Conservation (phyloP, 305 asterid species). For the Withania somnifera region DNA sequence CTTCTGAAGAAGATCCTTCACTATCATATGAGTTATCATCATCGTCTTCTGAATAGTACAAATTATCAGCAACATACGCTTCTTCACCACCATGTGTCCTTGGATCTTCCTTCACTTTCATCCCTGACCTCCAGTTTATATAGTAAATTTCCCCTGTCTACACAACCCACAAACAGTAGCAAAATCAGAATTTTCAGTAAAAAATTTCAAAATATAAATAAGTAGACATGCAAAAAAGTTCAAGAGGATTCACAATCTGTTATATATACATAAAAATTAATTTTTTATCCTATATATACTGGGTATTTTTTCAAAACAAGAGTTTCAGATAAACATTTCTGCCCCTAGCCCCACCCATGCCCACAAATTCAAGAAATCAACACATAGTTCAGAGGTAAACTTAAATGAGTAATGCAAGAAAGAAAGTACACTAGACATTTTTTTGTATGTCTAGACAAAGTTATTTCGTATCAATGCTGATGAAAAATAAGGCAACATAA, state of each 20-base stretch:
- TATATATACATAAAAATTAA: neutral
- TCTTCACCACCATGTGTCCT: conserved; percentile 7
- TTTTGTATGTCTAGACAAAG: neutral
- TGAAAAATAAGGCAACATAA: neutral
- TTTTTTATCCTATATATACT: neutral
- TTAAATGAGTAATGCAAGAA: neutral
- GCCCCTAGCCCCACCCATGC: neutral
- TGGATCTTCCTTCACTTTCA: conserved; percentile 32
- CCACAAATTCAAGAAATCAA: neutral
- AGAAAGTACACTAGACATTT: neutral
- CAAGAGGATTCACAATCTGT: neutral
- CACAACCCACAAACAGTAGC: neutral
- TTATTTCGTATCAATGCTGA: neutral
- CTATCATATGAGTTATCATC: conserved; percentile 23
- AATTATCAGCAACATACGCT: conserved; percentile 4
- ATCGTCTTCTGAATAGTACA: conserved; percentile 2
- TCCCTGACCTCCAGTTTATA: conserved; percentile 41
- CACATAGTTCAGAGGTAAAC: neutral
- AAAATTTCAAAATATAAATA: neutral
- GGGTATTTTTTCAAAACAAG: neutral
- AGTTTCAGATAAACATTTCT: neutral
- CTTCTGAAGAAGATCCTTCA: conserved; percentile 29
- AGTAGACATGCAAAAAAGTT: neutral
- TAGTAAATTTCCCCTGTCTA: conserved; percentile 40
- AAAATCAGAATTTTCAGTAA: neutral